Evolutionary conservation across 129 eudicot genomes (phyloP).

Genomic region (Tagetes patula): DNA sequence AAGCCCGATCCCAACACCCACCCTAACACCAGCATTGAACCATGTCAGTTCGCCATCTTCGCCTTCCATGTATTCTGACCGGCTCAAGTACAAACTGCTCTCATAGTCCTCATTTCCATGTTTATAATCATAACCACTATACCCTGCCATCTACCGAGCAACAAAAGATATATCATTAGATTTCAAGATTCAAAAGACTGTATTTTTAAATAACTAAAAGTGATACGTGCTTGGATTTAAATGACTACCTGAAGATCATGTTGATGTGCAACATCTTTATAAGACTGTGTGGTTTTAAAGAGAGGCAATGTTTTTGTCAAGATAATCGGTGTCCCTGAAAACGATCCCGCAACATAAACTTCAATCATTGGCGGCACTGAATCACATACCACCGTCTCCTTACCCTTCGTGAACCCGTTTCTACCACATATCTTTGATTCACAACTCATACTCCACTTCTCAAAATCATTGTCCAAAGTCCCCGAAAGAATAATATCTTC

Average conservation of each 20-base stretch:
- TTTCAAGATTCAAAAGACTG: not conserved
- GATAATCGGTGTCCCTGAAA: conserved; percentile 61
- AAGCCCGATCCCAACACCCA: conserved; percentile 85
- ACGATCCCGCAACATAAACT: conserved; percentile 70
- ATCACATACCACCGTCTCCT: conserved; percentile 45
- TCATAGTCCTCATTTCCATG: conserved; percentile 43
- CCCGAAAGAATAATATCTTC: conserved; percentile 60
- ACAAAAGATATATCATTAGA: not conserved
- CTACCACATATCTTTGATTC: conserved; percentile 44
- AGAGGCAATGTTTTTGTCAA: conserved; percentile 73
- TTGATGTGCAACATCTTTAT: conserved; percentile 35
- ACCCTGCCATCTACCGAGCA: conserved; percentile 44
- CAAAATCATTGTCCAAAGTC: conserved; percentile 43
- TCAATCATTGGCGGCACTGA: conserved; percentile 58
- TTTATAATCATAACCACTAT: conserved; percentile 44
- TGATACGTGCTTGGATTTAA: not conserved
- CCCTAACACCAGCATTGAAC: conserved; percentile 84
- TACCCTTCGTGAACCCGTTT: not conserved
- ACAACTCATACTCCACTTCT: conserved; percentile 62
- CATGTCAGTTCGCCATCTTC: conserved; percentile 84
- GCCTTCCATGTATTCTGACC: conserved; percentile 52
- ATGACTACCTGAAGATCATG: conserved; percentile 54
- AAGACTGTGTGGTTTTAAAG: conserved; percentile 41
- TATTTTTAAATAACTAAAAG: not conserved
- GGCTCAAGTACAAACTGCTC: conserved; percentile 54